These are phyloP conservation scores for Schwanniomyces sp. DNA, from an alignment of 805 yeast species.

Conservation along the genomic window DNA sequence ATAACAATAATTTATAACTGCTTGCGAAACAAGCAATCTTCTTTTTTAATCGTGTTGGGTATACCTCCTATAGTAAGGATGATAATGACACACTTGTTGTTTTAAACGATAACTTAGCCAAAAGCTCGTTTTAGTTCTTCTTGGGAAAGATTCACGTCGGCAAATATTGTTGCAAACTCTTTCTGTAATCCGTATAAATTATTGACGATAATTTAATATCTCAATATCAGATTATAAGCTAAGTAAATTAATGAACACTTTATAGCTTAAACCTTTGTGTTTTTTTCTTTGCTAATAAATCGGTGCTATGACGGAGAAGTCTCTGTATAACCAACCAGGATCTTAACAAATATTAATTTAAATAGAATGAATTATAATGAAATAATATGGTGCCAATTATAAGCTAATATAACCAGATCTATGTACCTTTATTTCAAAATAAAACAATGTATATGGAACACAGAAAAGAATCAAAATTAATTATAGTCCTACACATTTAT, in stretches of 20 bases:
- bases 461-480: conserved; percentile 4
- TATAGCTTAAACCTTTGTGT: not conserved
- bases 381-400: conserved; percentile 11
- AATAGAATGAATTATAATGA: conserved; percentile 4
- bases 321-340: not conserved
- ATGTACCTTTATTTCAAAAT: conserved; percentile 7
- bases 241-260: not conserved
- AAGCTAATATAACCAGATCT: conserved; percentile 15
- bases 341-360: conserved; percentile 1
- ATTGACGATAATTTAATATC: conserved; percentile 8
- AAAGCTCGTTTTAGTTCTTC: conserved; percentile 30
- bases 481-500: not conserved
- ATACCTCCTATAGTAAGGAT: not conserved
- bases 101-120: conserved; percentile 36
- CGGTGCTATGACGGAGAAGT: not conserved
- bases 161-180: not conserved
- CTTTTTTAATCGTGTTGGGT: not conserved
- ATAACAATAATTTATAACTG: conserved; percentile 2
- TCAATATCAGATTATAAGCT: conserved; percentile 4
- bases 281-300: not conserved
- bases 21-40: not conserved
- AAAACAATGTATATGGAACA: conserved; percentile 4
- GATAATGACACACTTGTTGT: not conserved
- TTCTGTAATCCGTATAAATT: conserved; percentile 2
- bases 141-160: not conserved